These are phyloP conservation scores for Cymbopogon flexuosus DNA, from an alignment of 202 grass and related monocot species.

Conservation along the genomic window DNA sequence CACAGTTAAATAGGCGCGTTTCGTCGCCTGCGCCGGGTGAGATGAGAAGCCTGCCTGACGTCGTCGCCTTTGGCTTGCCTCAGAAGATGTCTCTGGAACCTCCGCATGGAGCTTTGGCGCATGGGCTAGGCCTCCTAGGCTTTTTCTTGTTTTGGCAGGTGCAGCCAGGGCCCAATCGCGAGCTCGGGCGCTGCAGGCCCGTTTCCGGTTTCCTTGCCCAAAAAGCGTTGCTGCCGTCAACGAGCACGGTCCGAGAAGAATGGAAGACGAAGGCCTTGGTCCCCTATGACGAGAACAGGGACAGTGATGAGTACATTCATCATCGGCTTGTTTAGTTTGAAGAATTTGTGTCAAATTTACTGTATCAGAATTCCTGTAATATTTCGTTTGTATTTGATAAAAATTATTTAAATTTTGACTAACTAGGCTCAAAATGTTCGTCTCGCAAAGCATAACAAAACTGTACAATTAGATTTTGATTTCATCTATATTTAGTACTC, in stretches of 20 bases:
- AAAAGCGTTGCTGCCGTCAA: background rate
- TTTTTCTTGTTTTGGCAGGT: background rate
- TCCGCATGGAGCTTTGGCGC: background rate
- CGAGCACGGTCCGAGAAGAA: background rate
- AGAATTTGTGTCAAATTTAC: too few species aligned
- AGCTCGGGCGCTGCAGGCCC: background rate
- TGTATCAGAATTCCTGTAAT: too few species aligned
- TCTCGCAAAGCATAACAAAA: too few species aligned
- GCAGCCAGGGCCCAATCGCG: background rate
- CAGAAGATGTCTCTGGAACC: constrained; percentile 3
- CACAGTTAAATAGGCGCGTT: constrained; percentile 16
- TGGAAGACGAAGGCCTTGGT: too few species aligned
- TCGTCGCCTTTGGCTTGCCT: background rate
- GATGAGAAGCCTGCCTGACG: background rate
- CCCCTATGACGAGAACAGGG: too few species aligned
- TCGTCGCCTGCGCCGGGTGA: background rate
- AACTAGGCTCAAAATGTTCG: too few species aligned
- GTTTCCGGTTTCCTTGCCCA: background rate
- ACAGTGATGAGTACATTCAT: too few species aligned
- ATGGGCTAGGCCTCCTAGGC: background rate
- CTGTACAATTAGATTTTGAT: too few species aligned
- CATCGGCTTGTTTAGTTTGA: too few species aligned
- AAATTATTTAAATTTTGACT: too few species aligned
- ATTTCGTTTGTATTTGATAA: too few species aligned
- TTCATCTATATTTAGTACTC: too few species aligned